Evolutionary conservation across 768 basidiomycete genomes (phyloP).

Genomic region (Leccinum uliginosum): DNA sequence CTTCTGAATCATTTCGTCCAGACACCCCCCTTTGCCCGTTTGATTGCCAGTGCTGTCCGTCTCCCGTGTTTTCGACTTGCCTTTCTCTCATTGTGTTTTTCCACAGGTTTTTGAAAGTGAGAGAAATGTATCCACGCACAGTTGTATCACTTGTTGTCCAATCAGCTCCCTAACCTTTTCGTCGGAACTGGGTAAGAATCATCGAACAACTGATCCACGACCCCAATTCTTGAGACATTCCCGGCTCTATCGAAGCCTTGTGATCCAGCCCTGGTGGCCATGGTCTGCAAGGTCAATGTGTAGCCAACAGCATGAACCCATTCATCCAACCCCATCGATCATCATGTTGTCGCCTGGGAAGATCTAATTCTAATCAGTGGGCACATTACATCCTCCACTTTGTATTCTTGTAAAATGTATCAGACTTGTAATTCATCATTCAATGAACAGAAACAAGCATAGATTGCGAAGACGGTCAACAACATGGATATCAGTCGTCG

Average conservation of each 20-base stretch:
- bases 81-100: neutral
- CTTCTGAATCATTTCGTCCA: conserved; percentile 32
- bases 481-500: conserved; percentile 34
- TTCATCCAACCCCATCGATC: conserved; percentile 20
- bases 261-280: conserved; percentile 34
- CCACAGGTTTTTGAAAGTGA: conserved; percentile 25
- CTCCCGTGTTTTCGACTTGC: neutral
- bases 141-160: conserved; percentile 2
- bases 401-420: conserved; percentile 3
- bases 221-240: neutral
- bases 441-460: neutral
- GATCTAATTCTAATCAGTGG: conserved; percentile 9
- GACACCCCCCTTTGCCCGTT: conserved; percentile 85
- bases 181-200: neutral
- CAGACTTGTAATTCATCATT: neutral
- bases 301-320: conserved; percentile 46
- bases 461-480: neutral
- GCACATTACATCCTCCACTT: conserved; percentile 15
- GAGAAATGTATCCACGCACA: neutral
- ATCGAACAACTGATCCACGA: neutral
- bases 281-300: conserved; percentile 57
- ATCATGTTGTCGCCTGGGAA: conserved; percentile 21
- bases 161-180: neutral
- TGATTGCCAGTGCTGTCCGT: conserved; percentile 85
- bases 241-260: conserved; percentile 60